Conservation (phyloP, 164 flowering plant genomes). For the Berberis thunbergii region DNA sequence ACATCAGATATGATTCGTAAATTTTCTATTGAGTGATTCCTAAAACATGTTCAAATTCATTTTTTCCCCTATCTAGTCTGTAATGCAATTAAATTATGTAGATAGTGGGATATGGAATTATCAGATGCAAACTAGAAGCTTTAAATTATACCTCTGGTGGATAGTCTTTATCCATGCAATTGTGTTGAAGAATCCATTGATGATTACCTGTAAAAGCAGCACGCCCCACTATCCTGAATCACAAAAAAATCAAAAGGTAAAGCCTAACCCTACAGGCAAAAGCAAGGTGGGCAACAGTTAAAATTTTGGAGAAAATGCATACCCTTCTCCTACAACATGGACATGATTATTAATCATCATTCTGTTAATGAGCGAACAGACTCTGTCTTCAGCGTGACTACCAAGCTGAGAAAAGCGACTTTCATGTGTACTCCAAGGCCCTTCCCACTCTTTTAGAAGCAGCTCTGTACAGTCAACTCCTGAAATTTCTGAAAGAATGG, state of each 20-base stretch:
- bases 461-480: conserved; percentile 23
- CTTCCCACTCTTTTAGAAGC: conserved; percentile 22
- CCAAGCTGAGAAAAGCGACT: conserved; percentile 18
- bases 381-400: conserved; percentile 23
- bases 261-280: background rate
- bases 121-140: background rate
- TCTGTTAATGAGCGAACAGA: conserved; percentile 38
- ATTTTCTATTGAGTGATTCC: background rate
- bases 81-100: no score
- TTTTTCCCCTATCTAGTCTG: background rate
- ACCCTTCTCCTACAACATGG: conserved; percentile 82
- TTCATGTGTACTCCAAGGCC: conserved; percentile 6
- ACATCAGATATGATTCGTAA: background rate
- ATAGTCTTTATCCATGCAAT: conserved; percentile 19
- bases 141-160: conserved; percentile 41
- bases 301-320: conserved; percentile 9
- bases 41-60: background rate
- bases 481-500: conserved; percentile 15
- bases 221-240: conserved; percentile 59
- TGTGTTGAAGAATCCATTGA: conserved; percentile 52
- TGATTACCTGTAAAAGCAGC: conserved; percentile 58
- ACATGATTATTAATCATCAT: conserved; percentile 62
- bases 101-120: background rate
- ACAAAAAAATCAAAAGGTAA: background rate
- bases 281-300: background rate